phyloP scores from a whole-genome alignment of 306 rosid genomes.

The Elaeagnus macrophylla region DNA sequence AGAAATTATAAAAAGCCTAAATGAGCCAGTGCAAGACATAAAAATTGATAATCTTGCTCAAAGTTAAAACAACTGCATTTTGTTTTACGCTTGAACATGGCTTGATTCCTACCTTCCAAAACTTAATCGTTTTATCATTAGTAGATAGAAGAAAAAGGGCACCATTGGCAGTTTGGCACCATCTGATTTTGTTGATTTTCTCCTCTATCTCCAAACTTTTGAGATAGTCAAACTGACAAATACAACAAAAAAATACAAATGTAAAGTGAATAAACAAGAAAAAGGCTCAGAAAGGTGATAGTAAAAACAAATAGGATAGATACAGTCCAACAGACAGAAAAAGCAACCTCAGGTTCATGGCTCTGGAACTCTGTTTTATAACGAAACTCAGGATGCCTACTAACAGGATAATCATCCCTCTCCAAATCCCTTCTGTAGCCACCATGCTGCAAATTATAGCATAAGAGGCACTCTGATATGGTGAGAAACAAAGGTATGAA shows the following conservation, averaged over 20 bases:
- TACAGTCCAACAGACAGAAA: constrained; percentile 5
- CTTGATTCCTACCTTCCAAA: constrained; percentile 75
- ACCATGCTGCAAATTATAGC: constrained; percentile 46
- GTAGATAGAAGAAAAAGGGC: constrained; percentile 91
- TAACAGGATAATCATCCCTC: constrained; percentile 61
- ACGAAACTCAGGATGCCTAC: constrained; percentile 96
- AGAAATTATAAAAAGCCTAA: too few species aligned
- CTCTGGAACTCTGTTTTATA: constrained; percentile 99
- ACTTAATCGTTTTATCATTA: constrained; percentile 91
- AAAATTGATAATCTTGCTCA: not conserved
- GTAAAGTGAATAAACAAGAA: constrained; percentile 13
- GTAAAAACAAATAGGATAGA: not conserved
- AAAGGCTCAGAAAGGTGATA: constrained; percentile 5
- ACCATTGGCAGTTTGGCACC: constrained; percentile 97
- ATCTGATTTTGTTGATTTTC: constrained; percentile 98
- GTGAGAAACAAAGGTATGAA: constrained; percentile 7
- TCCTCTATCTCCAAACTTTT: constrained; percentile 99
- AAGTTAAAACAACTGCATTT: not conserved
- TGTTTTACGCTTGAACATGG: not conserved
- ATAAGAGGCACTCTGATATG: constrained; percentile 6
- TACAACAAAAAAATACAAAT: constrained; percentile 9
- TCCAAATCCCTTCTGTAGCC: constrained; percentile 83
- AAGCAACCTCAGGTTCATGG: constrained; percentile 90
- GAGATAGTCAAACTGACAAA: constrained; percentile 88
- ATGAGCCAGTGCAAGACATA: not conserved